Conservation (phyloP, 108 stramenopile species). For the Pseudonitzschia multiseries region DNA sequence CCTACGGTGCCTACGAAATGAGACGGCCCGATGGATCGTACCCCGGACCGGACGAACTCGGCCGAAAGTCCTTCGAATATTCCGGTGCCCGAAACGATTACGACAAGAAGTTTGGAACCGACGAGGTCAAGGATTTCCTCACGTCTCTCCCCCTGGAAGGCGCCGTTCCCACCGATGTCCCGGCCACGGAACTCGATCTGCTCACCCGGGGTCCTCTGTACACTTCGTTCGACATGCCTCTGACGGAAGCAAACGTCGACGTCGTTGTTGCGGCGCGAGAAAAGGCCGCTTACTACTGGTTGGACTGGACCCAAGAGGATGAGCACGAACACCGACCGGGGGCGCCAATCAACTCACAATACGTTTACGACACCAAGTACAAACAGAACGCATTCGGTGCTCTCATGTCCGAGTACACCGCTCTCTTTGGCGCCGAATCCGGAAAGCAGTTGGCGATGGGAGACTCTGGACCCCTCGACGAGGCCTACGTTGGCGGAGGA, state of each 20-base stretch:
- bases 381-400: conserved; percentile 70
- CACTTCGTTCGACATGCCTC: conserved; percentile 56
- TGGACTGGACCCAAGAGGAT: conserved; percentile 55
- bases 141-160: conserved; percentile 49
- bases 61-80: conserved; percentile 76
- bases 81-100: conserved; percentile 64
- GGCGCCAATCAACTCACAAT: conserved; percentile 75
- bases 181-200: conserved; percentile 50
- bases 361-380: conserved; percentile 83
- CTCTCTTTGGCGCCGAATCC: conserved; percentile 54
- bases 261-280: conserved; percentile 53
- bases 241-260: conserved; percentile 64
- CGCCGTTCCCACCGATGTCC: conserved; percentile 19
- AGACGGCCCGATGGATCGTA: conserved; percentile 58
- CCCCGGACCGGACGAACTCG: conserved; percentile 75
- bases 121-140: conserved; percentile 47
- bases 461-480: conserved; percentile 80
- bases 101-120: conserved; percentile 68
- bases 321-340: conserved; percentile 69
- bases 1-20: conserved; percentile 77
- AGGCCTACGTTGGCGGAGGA: conserved; percentile 85
- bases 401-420: conserved; percentile 52
- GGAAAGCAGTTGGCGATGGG: conserved; percentile 68
- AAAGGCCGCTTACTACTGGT: conserved; percentile 59
- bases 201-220: conserved; percentile 61